Evolutionary conservation across 192 early-diverging fungal genomes (phyloP), one percentile per base, ranked within the genome.

Genomic region (Umbelopsis vinacea): DNA sequence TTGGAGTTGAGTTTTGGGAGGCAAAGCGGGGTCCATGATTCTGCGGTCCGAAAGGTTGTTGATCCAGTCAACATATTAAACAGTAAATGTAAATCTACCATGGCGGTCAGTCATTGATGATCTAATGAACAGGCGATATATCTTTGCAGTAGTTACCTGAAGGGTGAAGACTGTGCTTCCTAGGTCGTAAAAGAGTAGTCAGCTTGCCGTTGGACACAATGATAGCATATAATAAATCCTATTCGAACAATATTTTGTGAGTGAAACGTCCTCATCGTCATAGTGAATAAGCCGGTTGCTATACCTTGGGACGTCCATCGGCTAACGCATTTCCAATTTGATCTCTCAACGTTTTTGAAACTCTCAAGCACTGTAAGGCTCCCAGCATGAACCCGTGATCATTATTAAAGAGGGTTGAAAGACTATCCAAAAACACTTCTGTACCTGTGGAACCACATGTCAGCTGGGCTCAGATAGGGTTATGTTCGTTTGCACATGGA

Each of bases 21-120:
- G 72, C 97, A 98, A 21, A 98, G 83, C 22, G 97, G 97, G 1
- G 90, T 94, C 96, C 97, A 98, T 26, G 90, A 90, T 81, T 98
- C 97, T 48, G 87, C 92, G 2, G 90, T 84, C 17, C 85, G 76
- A 79, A 96, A 97, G 7, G 87, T 86, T 1, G 85, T 83, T 8
- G 91, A 92, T 2, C 94, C 88, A 7, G 81, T 84, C 4, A 95
- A 83, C 84, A 96, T 89, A 52, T 92, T 97, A 46, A 94, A 90
- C 10, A 97, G 75, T 22, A 97, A 73, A 68, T 92, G 90, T 19
- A 95, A 72, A 77, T 98, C 96, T 46, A 70, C 11, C 21, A 8
- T 19, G 14, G 17, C 37, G 26, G 17, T 37, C 24, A 47, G 33
- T 53, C 10, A 33, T 19, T 57, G 14, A 60, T 22, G 22, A 9